Evolutionary conservation across 2,329 filamentous ascomycete species (phyloP).

Genomic region (Colletotrichum endophyticum): DNA sequence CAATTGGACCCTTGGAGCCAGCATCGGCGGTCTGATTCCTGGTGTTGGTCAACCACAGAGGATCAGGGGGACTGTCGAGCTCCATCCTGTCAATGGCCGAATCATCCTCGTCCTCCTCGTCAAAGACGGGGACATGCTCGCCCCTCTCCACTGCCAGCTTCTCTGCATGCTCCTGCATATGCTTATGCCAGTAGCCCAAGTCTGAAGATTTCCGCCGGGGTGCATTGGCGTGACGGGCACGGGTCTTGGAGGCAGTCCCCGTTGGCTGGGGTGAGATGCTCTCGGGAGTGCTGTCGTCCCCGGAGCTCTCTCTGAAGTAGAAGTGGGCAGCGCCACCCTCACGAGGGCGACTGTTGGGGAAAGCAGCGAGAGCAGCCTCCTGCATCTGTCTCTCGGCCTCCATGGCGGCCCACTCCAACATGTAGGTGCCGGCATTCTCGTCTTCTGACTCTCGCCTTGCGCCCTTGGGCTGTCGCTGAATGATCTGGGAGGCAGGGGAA

Average conservation of each 20-base stretch:
- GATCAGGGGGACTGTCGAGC: slow-evolving; percentile 40
- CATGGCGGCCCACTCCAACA: slow-evolving; percentile 80
- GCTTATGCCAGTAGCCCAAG: slow-evolving; percentile 76
- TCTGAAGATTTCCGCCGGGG: slow-evolving; percentile 65
- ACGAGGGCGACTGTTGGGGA: slow-evolving; percentile 73
- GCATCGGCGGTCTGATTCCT: slow-evolving; percentile 24
- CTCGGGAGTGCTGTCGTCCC: slow-evolving; percentile 54
- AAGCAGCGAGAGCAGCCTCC: slow-evolving; percentile 77
- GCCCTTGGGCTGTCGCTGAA: slow-evolving; percentile 39
- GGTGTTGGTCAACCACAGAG: slow-evolving; percentile 45
- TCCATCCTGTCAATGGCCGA: slow-evolving; percentile 50
- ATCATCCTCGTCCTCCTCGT: slow-evolving; percentile 35
- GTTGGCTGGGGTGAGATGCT: slow-evolving; percentile 37
- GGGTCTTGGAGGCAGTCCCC: slow-evolving; percentile 24
- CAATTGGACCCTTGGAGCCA: slow-evolving; percentile 12
- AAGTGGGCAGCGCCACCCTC: slow-evolving; percentile 77
- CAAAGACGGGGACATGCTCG: slow-evolving; percentile 18
- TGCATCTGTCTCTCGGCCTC: slow-evolving; percentile 81
- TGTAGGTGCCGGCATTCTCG: slow-evolving; percentile 75
- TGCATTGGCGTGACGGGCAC: slow-evolving; percentile 27
- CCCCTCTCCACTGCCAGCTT: slow-evolving; percentile 57
- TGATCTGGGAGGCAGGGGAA: slow-evolving; percentile 23
- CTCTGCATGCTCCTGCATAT: slow-evolving; percentile 81
- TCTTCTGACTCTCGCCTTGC: slow-evolving; percentile 75
- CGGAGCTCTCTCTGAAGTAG: slow-evolving; percentile 68